Conservation (phyloP, 1,284 basidiomycete species). For the Peniophora sp. region DNA sequence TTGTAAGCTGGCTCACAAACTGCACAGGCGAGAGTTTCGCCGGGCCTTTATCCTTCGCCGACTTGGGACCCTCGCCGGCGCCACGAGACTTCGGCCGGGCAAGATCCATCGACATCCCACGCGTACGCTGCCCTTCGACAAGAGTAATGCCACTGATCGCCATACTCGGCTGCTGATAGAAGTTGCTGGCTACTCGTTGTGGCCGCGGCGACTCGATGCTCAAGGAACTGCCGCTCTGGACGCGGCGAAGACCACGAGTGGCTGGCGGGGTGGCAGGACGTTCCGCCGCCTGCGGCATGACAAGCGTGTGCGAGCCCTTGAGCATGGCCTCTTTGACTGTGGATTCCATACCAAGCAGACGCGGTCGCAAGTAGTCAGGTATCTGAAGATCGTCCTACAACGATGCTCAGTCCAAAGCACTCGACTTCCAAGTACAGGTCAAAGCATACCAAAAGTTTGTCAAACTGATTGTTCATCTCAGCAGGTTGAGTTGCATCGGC, state of each 20-base stretch:
- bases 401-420: not conserved
- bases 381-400: slow-evolving; percentile 79
- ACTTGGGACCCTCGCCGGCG: slow-evolving; percentile 13
- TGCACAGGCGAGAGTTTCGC: slow-evolving; percentile 45
- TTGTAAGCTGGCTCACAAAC: slow-evolving; percentile 55
- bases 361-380: slow-evolving; percentile 65
- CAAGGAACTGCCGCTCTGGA: slow-evolving; percentile 57
- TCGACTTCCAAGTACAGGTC: not conserved
- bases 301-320: slow-evolving; percentile 70
- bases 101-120: slow-evolving; percentile 49
- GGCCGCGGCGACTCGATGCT: slow-evolving; percentile 49
- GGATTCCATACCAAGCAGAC: slow-evolving; percentile 70
- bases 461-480: slow-evolving; percentile 58
- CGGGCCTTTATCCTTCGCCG: slow-evolving; percentile 35
- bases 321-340: slow-evolving; percentile 88
- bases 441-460: slow-evolving; percentile 55
- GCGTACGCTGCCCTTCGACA: slow-evolving; percentile 26
- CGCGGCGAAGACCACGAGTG: slow-evolving; percentile 41
- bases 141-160: slow-evolving; percentile 1
- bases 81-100: slow-evolving; percentile 22
- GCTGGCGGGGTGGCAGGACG: slow-evolving; percentile 10
- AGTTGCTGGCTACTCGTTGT: slow-evolving; percentile 13
- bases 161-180: slow-evolving; percentile 23
- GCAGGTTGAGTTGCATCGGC: slow-evolving; percentile 31
- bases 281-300: slow-evolving; percentile 22